Percentiles rank a stretch among this genome's conserved stretches.
Conservation (phyloP, 345 rosid genomes). For the Viola odorata region DNA sequence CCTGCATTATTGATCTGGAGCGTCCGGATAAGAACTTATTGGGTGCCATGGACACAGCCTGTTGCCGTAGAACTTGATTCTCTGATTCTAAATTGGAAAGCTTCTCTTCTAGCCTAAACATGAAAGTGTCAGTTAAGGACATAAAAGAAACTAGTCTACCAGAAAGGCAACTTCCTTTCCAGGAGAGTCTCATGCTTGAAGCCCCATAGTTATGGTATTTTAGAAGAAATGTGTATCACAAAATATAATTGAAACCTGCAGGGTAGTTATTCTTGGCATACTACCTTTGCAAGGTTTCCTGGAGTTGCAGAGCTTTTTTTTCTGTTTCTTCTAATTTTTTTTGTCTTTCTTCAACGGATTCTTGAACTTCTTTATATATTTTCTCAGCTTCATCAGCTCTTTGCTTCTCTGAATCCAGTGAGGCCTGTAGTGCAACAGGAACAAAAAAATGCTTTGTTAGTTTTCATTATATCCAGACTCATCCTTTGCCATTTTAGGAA, state of each 20-base stretch:
- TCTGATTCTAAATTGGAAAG: conserved; percentile 75
- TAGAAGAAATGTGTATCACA: neutral
- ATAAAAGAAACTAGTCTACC: neutral
- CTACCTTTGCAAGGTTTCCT: conserved; percentile 72
- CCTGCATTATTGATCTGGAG: conserved; percentile 86
- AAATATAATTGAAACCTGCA: neutral
- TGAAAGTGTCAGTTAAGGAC: conserved; percentile 7
- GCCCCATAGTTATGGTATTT: neutral
- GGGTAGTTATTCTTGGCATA: neutral
- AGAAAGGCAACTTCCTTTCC: neutral
- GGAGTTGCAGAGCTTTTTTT: conserved; percentile 64
- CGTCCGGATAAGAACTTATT: conserved; percentile 89
- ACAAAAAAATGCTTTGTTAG: neutral
- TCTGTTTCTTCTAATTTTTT: conserved; percentile 69
- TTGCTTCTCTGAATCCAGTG: conserved; percentile 58
- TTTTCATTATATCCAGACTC: too few relatives aligned
- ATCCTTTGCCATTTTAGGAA: too few relatives aligned
- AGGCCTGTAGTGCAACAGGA: conserved; percentile 31
- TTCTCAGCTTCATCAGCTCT: conserved; percentile 53
- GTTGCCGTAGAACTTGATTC: conserved; percentile 86
- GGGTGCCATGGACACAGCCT: conserved; percentile 93
- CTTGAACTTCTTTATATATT: conserved; percentile 51
- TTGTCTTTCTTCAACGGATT: conserved; percentile 42
- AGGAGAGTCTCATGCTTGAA: neutral
- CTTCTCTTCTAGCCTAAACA: conserved; percentile 81